A percentile compares a stretch with the other conserved stretches of the same genome.
phyloP scores from a whole-genome alignment of 1,139 yeast species.

The Pichia sp. region DNA sequence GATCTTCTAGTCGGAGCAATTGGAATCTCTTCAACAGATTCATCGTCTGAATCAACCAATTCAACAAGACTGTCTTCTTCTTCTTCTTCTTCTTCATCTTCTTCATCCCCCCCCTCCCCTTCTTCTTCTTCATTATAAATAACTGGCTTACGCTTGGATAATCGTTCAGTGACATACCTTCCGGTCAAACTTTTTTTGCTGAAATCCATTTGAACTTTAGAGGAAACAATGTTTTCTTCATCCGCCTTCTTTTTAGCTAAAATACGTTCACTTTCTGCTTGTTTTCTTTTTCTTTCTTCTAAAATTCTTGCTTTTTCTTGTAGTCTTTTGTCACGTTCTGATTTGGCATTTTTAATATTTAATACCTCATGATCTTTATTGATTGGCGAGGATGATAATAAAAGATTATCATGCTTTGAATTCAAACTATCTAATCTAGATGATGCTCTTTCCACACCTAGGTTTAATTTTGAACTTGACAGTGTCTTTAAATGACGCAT shows the following conservation, averaged over 20 bases:
- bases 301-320: conserved; percentile 28
- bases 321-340: conserved; percentile 1
- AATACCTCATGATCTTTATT: background rate
- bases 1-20: background rate
- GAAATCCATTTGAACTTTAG: conserved; percentile 14
- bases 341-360: background rate
- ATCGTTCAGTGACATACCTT: conserved; percentile 9
- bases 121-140: conserved; percentile 7
- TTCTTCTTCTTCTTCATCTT: conserved; percentile 6
- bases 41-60: conserved; percentile 6
- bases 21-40: conserved; percentile 10
- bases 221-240: conserved; percentile 15
- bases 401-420: conserved; percentile 9
- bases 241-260: conserved; percentile 15
- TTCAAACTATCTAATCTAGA: conserved; percentile 5
- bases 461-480: conserved; percentile 6
- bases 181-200: conserved; percentile 9
- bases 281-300: conserved; percentile 20
- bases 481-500: conserved; percentile 38
- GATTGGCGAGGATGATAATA: conserved; percentile 21
- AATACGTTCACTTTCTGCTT: conserved; percentile 8
- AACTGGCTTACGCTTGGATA: background rate
- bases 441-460: background rate
- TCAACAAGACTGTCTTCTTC: conserved; percentile 1
- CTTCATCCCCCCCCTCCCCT: conserved; percentile 7